phyloP scores from a whole-genome alignment of 2,329 filamentous ascomycete species.

The Fusarium fujikuroi region DNA sequence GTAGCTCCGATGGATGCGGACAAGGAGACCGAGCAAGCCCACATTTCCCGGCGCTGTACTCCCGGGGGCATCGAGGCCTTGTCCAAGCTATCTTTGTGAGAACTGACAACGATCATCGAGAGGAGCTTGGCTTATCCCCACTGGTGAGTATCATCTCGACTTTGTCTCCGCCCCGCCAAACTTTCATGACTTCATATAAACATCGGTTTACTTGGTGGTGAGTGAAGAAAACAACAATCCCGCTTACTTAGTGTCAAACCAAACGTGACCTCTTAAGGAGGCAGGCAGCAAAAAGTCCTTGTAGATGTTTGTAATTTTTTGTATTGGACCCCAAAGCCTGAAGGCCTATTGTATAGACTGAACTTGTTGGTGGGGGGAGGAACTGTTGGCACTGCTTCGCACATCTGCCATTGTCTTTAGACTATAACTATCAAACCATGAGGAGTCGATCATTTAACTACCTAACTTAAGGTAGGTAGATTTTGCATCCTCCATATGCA shows the following conservation, averaged over 20 bases:
- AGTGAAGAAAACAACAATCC: neutral
- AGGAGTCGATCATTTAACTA: neutral
- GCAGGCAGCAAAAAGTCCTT: no score
- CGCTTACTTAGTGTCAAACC: neutral
- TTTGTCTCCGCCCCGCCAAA: neutral
- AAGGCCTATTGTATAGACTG: neutral
- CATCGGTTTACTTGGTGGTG: neutral
- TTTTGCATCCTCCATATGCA: neutral
- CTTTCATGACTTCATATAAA: neutral
- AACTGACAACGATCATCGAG: neutral
- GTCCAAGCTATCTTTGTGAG: neutral
- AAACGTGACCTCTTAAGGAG: neutral
- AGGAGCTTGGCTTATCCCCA: no score
- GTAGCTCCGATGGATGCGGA: neutral
- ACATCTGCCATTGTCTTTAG: neutral
- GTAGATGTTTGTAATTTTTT: neutral
- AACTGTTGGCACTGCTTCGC: neutral
- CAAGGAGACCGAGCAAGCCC: neutral
- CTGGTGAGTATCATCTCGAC: neutral
- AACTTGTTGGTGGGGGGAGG: neutral
- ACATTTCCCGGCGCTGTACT: conserved; percentile 1
- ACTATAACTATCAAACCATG: neutral
- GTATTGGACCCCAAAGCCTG: neutral
- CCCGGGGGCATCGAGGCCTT: conserved; percentile 6
- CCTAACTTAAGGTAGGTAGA: neutral